These are phyloP conservation scores for Pleurotus tuber-regium DNA, from an alignment of 768 basidiomycete genomes.

Conservation along the genomic window DNA sequence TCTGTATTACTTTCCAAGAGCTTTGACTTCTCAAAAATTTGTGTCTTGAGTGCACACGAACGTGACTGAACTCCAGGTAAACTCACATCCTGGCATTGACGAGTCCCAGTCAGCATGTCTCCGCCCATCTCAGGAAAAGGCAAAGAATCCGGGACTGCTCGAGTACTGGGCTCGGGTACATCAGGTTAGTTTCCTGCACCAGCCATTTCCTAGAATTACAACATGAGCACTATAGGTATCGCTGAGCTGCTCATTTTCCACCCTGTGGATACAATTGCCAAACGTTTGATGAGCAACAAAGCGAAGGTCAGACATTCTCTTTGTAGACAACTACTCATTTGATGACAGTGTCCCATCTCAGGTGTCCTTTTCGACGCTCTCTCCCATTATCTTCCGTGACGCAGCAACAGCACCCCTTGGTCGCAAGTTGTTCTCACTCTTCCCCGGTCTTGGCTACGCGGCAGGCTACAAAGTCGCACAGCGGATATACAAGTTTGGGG, in stretches of 20 bases:
- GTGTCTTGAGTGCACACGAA: too few relatives aligned
- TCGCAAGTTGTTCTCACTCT: constrained; percentile 83
- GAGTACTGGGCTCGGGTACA: constrained; percentile 88
- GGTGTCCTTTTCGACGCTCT: constrained; percentile 64
- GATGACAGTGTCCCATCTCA: constrained; percentile 26
- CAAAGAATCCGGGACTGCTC: constrained; percentile 87
- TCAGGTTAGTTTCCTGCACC: constrained; percentile 71
- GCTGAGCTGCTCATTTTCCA: constrained; percentile 96
- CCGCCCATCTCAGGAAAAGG: constrained; percentile 48
- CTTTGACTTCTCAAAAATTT: not conserved
- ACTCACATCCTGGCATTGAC: not conserved
- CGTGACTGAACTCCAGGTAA: not conserved
- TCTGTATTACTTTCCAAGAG: too few relatives aligned
- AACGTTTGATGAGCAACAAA: constrained; percentile 98
- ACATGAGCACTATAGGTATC: constrained; percentile 70
- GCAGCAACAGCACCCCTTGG: constrained; percentile 65
- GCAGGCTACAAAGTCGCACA: constrained; percentile 97
- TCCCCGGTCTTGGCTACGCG: constrained; percentile 97
- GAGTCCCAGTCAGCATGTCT: constrained; percentile 30
- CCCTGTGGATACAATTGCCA: constrained; percentile 97
- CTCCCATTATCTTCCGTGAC: constrained; percentile 85
- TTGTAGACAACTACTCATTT: not conserved
- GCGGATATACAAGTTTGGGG: constrained; percentile 96
- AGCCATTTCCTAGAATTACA: too few relatives aligned
- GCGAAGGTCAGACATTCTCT: constrained; percentile 49